A percentile compares a stretch with the other conserved stretches of the same genome.
These are phyloP conservation scores for Colletotrichum paranaense DNA, from an alignment of 2,329 filamentous ascomycete genomes.

Conservation along the genomic window DNA sequence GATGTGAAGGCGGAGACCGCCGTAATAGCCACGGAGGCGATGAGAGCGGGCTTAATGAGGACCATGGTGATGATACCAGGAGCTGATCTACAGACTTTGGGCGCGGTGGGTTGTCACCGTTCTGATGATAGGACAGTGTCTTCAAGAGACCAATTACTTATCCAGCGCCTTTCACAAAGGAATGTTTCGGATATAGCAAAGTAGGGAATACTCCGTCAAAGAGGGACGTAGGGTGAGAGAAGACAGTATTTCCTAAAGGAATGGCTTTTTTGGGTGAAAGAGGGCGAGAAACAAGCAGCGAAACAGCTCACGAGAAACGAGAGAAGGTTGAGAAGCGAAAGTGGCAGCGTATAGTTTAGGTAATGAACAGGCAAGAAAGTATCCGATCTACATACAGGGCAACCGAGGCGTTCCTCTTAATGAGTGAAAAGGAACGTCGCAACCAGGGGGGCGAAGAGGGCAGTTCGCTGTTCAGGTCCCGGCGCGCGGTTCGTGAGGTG, in stretches of 20 bases:
- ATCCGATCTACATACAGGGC: neutral
- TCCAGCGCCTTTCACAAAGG: neutral
- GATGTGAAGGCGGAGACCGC: slow-evolving; percentile 41
- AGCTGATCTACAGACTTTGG: neutral
- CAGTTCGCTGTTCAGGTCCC: neutral
- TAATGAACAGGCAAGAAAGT: neutral
- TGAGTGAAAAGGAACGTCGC: neutral
- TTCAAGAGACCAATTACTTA: neutral
- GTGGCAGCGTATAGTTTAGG: neutral
- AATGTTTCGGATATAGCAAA: neutral
- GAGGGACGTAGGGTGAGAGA: neutral
- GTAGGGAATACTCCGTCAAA: neutral
- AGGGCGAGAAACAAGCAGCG: neutral
- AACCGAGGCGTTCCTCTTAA: neutral
- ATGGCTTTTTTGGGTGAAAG: neutral
- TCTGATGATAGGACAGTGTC: neutral
- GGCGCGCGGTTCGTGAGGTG: neutral
- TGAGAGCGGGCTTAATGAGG: slow-evolving; percentile 10
- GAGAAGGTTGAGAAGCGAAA: neutral
- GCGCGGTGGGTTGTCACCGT: neutral
- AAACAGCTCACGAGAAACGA: neutral
- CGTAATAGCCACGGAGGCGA: slow-evolving; percentile 39
- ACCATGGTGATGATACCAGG: slow-evolving; percentile 12
- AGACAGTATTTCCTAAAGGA: neutral
- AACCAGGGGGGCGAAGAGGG: neutral